phyloP scores from a whole-genome alignment of 768 basidiomycete genomes.

The Neoboletus magnificus region DNA sequence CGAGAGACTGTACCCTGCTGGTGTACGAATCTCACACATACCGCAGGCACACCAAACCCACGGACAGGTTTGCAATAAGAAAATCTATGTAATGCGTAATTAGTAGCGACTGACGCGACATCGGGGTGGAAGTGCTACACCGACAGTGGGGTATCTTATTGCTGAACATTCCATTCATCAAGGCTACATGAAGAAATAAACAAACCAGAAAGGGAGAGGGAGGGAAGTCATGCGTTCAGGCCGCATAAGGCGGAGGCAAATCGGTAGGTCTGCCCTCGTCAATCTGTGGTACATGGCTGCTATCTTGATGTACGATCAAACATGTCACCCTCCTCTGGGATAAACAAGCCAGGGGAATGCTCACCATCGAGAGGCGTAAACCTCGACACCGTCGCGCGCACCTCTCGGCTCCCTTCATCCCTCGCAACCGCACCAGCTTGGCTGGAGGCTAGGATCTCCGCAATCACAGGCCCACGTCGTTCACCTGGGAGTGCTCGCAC shows the following conservation, averaged over 20 bases:
- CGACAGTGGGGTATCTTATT: neutral
- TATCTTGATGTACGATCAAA: neutral
- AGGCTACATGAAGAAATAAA: neutral
- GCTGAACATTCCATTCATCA: neutral
- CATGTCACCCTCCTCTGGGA: neutral
- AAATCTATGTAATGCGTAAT: no score
- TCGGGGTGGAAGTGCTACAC: no score
- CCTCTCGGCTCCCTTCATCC: neutral
- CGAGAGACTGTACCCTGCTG: no score
- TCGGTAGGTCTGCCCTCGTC: neutral
- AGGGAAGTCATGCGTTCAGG: neutral
- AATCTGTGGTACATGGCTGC: neutral
- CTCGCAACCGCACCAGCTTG: no score
- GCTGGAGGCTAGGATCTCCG: neutral
- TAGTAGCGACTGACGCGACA: no score
- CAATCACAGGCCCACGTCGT: neutral
- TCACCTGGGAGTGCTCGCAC: neutral
- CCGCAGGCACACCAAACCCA: no score
- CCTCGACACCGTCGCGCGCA: no score
- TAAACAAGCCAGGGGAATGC: neutral
- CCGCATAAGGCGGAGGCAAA: neutral
- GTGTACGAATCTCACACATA: no score
- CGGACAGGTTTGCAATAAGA: no score
- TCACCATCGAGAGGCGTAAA: neutral
- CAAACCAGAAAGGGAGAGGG: neutral